Conservation (phyloP, 1,284 basidiomycete genomes). For the Apiotrichum brassicae region DNA sequence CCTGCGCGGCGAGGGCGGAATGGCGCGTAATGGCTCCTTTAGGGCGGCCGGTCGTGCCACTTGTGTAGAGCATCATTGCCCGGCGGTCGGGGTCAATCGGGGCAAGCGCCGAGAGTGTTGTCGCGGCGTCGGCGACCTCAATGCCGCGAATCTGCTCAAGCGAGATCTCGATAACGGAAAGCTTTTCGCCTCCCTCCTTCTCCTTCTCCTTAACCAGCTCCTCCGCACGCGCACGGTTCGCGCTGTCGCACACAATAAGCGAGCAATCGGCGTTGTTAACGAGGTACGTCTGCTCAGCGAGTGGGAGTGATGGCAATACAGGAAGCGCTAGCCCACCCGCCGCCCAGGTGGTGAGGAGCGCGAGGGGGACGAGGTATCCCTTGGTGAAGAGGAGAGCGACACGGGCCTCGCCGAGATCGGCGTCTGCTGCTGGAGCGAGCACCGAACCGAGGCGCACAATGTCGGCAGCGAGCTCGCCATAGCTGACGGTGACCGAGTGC, state of each 20-base stretch:
- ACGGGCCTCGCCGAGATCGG: constrained; percentile 17
- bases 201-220: constrained; percentile 22
- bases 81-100: constrained; percentile 23
- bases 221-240: constrained; percentile 24
- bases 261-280: constrained; percentile 27
- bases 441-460: constrained; percentile 11
- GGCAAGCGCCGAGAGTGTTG: constrained; percentile 1
- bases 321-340: constrained; percentile 36
- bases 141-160: constrained; percentile 1
- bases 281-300: constrained; percentile 38
- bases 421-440: not conserved
- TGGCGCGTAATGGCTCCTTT: constrained; percentile 43
- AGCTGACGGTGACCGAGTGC: constrained; percentile 8
- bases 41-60: constrained; percentile 38
- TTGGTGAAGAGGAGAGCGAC: constrained; percentile 26
- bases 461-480: constrained; percentile 20
- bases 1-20: constrained; percentile 34
- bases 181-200: constrained; percentile 9
- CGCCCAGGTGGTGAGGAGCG: constrained; percentile 26
- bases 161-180: constrained; percentile 10
- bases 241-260: constrained; percentile 27
- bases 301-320: constrained; percentile 32
- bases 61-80: constrained; percentile 44
- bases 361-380: constrained; percentile 27
- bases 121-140: not conserved